Evolutionary conservation across 441 rosid genomes (phyloP), one percentile per base, ranked within the genome.

Genomic region (Arabidopsis hybrid): DNA sequence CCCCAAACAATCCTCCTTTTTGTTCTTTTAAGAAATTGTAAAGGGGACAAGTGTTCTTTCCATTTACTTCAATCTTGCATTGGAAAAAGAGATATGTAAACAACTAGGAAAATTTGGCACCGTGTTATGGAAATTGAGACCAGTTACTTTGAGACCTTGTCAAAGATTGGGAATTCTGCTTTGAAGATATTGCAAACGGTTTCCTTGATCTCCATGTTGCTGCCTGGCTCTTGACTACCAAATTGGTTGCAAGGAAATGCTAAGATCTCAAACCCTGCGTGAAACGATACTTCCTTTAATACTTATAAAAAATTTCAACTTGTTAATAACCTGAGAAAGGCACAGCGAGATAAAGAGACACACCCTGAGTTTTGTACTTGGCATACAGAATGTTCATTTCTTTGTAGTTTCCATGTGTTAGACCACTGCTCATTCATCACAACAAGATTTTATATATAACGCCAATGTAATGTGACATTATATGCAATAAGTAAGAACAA

Each of bases 201-300:
- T 72, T 88, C 89, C 75, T 88, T 83, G 60, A 94, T 94, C 78
- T 90, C 85, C 69, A 79, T 86, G 63, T 85, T 91, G 86, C 50
- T 87, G 66, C 97, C 98, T 38, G 95, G 97, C 67, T 94, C 98
- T 80, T 94, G 97, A 52, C 88, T 75, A 0, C 81, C 89, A 79
- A 94, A 94, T 83, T 90, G 97, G 82, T 94, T 91, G 88, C 98
- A 95, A 16, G 99, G 98, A 82, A 92, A 92, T 49, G 96, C 96
- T 70, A 92, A 77, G 78, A 92, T 86, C 84, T 91, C 98, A 53
- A 95, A 79, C 9, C 96, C 99, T 95, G 84, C 70, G 12, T 49
- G 64, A 21, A 65, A 72, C 13, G 2, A 45, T 55, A 40, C 6
- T 17, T 11, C 57, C 62, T 42, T 73, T 7, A 52, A 36, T 45